Evolutionary conservation across 1,284 basidiomycete genomes (phyloP), one percentile per base, ranked within the genome.

Genomic region (Fomitopsis betulina): DNA sequence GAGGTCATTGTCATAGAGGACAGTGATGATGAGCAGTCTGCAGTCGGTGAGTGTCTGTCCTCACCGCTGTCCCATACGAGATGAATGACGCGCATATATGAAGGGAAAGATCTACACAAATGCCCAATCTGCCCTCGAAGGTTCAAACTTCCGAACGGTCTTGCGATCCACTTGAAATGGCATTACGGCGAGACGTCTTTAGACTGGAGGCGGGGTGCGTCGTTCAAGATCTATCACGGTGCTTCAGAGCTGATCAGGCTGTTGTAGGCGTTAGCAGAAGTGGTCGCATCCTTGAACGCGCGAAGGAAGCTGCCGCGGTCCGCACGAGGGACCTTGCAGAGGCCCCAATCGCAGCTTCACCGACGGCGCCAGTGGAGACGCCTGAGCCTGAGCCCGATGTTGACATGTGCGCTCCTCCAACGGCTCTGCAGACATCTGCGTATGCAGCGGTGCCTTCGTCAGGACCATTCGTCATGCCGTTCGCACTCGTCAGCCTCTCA

Each of bases 111-210:
- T 15, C 27, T 25, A 27, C 60, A 62, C 51, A 47, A 21, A 5
- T 72, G 71, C 49, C 69, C 66, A 9, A 57, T 70, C 21, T 72
- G 71, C 40, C 61, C 64, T 39, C 63, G 71, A 13, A 56, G 54
- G 21, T 72, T 72, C 57, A 53, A 61, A 23, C 58, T 69, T 13
- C 62, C 68, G 6, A 71, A 72, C 39, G 64, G 69, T 3, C 64
- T 72, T 12, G 65, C 68, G n/a, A 60, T 72, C 9, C 71, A 72
- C 51, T 58, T 71, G 10, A 72, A 71, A 55, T 72, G 70, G 70
- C 71, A 72, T 37, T 68, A 63, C 60, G 65, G 65, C n/a, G 60
- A 62, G 32, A 63, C 53, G 4, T 40, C 54, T 12, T 53, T 66
- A 1, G 62, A 61, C 17, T 66, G 66, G 66, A 64, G 58, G 50